phyloP scores from a whole-genome alignment of 768 basidiomycete species.

The Pleurotus ostreatus region DNA sequence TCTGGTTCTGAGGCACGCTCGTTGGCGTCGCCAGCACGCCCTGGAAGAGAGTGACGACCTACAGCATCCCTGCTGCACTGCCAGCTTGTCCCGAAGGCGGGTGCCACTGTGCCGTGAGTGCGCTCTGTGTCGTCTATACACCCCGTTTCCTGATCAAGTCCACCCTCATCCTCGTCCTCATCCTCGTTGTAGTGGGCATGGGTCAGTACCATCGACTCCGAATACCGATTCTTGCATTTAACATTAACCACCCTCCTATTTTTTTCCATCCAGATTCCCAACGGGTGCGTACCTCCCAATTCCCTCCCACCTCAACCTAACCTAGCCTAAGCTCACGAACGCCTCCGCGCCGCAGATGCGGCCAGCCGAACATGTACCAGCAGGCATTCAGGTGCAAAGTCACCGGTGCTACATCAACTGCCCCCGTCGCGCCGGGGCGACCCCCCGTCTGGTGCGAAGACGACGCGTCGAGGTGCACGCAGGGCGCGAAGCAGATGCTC shows the following conservation, averaged over 20 bases:
- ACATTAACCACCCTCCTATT: no score
- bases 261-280: conserved; percentile 31
- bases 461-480: conserved; percentile 33
- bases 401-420: conserved; percentile 34
- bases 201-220: conserved; percentile 25
- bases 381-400: conserved; percentile 37
- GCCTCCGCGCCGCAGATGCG: conserved; percentile 37
- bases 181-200: conserved; percentile 51
- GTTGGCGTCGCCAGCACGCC: no score
- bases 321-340: not conserved
- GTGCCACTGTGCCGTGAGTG: conserved; percentile 50
- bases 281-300: conserved; percentile 26
- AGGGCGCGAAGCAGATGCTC: conserved; percentile 53
- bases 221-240: no score
- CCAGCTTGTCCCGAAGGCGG: conserved; percentile 48
- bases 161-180: no score
- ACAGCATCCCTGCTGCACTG: conserved; percentile 43
- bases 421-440: conserved; percentile 35
- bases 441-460: conserved; percentile 52
- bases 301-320: not conserved
- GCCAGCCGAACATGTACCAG: conserved; percentile 45
- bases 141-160: no score
- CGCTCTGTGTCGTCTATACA: no score
- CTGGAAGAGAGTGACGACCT: conserved; percentile 44
- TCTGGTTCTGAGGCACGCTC: no score